phyloP scores from a whole-genome alignment of 345 rosid genomes.

The Linum tenue region DNA sequence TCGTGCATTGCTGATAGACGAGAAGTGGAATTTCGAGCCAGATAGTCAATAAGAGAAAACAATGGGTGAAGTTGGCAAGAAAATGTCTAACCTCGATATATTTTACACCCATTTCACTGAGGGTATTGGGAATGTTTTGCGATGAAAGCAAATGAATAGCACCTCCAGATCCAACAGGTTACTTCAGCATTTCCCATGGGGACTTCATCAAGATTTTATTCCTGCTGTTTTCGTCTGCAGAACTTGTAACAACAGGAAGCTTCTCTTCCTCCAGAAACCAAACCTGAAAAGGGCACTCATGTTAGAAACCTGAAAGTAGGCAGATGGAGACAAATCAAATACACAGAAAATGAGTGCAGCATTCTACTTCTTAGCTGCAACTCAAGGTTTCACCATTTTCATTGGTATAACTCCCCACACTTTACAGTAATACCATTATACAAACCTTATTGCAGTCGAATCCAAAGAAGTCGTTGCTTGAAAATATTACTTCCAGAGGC shows the following conservation, averaged over 20 bases:
- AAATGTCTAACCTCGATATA: slow-evolving; percentile 51
- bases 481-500: slow-evolving; percentile 37
- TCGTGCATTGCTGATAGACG: too few species aligned
- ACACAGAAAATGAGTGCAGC: not conserved
- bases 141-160: slow-evolving; percentile 52
- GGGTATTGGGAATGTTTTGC: slow-evolving; percentile 37
- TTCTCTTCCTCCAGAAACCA: slow-evolving; percentile 71
- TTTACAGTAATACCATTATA: slow-evolving; percentile 1
- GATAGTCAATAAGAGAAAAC: not conserved
- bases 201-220: slow-evolving; percentile 83
- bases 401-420: too few species aligned
- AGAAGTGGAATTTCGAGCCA: not conserved
- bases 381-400: too few species aligned
- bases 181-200: slow-evolving; percentile 78
- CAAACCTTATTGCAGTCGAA: slow-evolving; percentile 65
- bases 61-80: not conserved
- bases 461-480: slow-evolving; percentile 50
- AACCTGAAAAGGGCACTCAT: slow-evolving; percentile 28
- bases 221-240: slow-evolving; percentile 36
- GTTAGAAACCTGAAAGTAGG: not conserved
- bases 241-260: slow-evolving; percentile 59
- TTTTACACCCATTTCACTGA: slow-evolving; percentile 45
- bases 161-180: slow-evolving; percentile 81
- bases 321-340: not conserved
- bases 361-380: not conserved